Percentiles rank a stretch among this genome's conserved stretches.
These are phyloP conservation scores for Kwoniella sp. DNA, from an alignment of 768 basidiomycete genomes.

Conservation along the genomic window DNA sequence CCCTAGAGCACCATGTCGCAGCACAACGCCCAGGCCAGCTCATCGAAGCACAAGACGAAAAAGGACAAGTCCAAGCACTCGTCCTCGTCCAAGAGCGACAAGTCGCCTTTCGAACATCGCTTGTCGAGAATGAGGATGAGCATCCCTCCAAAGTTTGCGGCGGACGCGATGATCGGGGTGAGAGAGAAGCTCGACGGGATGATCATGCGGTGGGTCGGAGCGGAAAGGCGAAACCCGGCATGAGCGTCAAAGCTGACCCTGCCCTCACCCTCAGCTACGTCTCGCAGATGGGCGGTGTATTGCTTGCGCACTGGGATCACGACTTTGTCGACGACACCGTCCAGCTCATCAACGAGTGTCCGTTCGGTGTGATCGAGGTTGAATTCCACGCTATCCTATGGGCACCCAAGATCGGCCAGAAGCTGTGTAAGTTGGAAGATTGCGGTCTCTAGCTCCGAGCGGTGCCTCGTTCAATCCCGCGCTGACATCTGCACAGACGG, in stretches of 20 bases:
- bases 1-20: constrained; percentile 2
- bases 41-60: constrained; percentile 13
- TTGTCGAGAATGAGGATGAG: constrained; percentile 58
- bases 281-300: constrained; percentile 77
- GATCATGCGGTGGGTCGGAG: constrained; percentile 82
- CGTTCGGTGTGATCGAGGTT: constrained; percentile 70
- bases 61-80: constrained; percentile 10
- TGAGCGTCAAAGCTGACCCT: neutral
- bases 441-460: neutral
- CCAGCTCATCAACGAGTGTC: constrained; percentile 72
- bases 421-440: constrained; percentile 59
- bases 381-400: constrained; percentile 80
- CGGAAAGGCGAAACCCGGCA: too few relatives aligned
- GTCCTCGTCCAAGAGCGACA: constrained; percentile 37
- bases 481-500: constrained; percentile 57
- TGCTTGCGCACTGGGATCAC: constrained; percentile 78
- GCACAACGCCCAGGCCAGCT: constrained; percentile 15
- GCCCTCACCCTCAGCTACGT: constrained; percentile 62
- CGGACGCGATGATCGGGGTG: constrained; percentile 66
- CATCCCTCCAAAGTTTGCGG: constrained; percentile 75
- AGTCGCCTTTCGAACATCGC: constrained; percentile 59
- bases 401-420: constrained; percentile 78
- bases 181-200: constrained; percentile 89
- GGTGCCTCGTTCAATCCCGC: neutral
- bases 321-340: constrained; percentile 64